These are phyloP conservation scores for Wickerhamiella brachini DNA, from an alignment of 805 yeast genomes.

Conservation along the genomic window DNA sequence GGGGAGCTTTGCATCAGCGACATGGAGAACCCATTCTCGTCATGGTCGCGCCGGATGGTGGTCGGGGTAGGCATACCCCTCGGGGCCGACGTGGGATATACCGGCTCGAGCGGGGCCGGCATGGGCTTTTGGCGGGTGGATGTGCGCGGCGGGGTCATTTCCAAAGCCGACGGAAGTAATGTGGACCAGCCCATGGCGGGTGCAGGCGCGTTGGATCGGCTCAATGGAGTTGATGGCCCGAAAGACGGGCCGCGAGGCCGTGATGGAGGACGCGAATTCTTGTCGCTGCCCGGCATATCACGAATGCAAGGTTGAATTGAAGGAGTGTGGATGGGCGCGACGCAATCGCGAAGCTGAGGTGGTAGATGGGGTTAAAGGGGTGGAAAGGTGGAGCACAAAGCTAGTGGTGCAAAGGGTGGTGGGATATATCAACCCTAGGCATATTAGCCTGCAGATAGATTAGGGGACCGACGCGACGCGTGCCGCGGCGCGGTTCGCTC, in stretches of 20 bases:
- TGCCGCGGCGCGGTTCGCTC: not conserved
- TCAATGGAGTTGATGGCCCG: not conserved
- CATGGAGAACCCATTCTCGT: not conserved
- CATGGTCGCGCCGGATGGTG: not conserved
- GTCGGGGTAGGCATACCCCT: not conserved
- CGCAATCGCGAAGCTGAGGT: not conserved
- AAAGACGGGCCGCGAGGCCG: not conserved
- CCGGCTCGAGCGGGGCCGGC: not conserved
- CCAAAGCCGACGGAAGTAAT: conserved; percentile 25
- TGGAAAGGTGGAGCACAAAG: not conserved
- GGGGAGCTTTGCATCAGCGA: not conserved
- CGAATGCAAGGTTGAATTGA: not conserved
- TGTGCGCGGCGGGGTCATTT: conserved; percentile 24
- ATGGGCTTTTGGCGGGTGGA: conserved; percentile 5
- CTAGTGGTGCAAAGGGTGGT: not conserved
- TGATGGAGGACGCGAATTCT: not conserved
- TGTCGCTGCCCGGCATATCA: not conserved
- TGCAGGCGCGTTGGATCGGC: not conserved
- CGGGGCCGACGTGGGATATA: not conserved
- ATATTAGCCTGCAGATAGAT: not conserved
- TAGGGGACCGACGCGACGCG: not conserved
- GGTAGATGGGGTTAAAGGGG: not conserved
- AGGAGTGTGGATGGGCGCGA: not conserved
- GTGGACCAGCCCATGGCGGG: conserved; percentile 1
- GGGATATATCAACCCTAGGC: not conserved